Conservation (phyloP, 495 filamentous ascomycete species). For the Neurospora sublineolata region DNA sequence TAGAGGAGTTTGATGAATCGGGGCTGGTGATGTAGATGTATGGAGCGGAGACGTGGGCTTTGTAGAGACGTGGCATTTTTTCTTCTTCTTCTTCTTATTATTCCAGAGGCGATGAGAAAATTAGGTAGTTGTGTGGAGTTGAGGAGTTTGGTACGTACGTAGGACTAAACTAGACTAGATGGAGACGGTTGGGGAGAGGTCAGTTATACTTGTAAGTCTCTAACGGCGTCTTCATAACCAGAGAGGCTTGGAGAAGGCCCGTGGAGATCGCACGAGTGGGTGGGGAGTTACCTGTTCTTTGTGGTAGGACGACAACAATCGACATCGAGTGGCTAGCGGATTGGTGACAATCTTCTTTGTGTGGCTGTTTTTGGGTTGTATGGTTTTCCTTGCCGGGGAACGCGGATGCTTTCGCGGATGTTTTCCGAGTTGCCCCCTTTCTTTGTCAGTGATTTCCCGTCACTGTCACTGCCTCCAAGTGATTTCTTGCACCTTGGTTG, state of each 20-base stretch:
- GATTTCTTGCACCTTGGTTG: not conserved
- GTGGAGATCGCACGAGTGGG: not conserved
- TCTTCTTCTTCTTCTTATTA: not conserved
- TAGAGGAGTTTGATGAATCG: not conserved
- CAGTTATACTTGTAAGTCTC: not conserved
- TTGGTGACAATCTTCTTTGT: not conserved
- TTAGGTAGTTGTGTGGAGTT: not conserved
- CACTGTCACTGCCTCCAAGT: not conserved
- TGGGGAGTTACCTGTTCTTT: not conserved
- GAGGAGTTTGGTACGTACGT: not conserved
- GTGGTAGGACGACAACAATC: not conserved
- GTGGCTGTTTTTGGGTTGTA: not conserved
- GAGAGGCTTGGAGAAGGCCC: not conserved
- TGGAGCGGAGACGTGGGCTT: not conserved
- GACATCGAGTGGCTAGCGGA: not conserved
- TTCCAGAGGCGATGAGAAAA: not conserved
- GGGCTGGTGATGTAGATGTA: not conserved
- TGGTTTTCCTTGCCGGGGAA: not conserved
- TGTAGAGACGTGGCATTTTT: not conserved
- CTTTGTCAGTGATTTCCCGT: not conserved
- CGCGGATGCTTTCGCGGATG: not conserved
- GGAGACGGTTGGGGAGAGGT: not conserved
- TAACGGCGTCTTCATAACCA: not conserved
- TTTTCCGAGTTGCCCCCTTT: not conserved
- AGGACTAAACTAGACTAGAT: not conserved